Percentiles rank a stretch among this genome's conserved stretches.
These are phyloP conservation scores for Creolimax fragrantissima DNA, from an alignment of 78 protist genomes.

Conservation along the genomic window DNA sequence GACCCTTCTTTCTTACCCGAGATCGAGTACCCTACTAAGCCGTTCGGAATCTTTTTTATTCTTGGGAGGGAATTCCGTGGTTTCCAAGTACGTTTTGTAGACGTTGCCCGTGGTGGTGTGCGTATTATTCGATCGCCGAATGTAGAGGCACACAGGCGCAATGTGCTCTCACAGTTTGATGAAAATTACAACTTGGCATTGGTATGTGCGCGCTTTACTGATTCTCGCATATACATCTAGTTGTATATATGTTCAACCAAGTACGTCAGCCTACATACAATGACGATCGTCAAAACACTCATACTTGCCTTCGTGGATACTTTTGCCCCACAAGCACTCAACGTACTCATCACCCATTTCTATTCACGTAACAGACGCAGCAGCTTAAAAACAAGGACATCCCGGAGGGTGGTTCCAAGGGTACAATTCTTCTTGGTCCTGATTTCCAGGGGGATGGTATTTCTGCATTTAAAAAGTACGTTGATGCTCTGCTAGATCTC, in stretches of 20 bases:
- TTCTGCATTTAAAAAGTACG: constrained; percentile 43
- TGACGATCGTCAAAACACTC: too few species aligned
- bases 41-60: constrained; percentile 67
- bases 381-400: constrained; percentile 89
- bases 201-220: too few species aligned
- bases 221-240: too few species aligned
- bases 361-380: too few species aligned
- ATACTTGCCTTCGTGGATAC: too few species aligned
- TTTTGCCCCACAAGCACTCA: too few species aligned
- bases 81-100: constrained; percentile 80
- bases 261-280: too few species aligned
- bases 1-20: constrained; percentile 45
- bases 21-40: constrained; percentile 38
- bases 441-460: constrained; percentile 31
- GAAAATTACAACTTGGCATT: constrained; percentile 77
- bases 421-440: constrained; percentile 36
- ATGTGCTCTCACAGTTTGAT: constrained; percentile 43
- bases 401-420: constrained; percentile 86
- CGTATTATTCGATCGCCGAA: constrained; percentile 53
- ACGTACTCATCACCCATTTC: too few species aligned
- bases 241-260: too few species aligned
- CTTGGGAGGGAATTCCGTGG: constrained; percentile 72
- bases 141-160: constrained; percentile 40
- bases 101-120: constrained; percentile 83
- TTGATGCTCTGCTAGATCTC: constrained; percentile 55